phyloP scores from a whole-genome alignment of 2,329 filamentous ascomycete genomes.

The Fusarium pseudocircinatum region DNA sequence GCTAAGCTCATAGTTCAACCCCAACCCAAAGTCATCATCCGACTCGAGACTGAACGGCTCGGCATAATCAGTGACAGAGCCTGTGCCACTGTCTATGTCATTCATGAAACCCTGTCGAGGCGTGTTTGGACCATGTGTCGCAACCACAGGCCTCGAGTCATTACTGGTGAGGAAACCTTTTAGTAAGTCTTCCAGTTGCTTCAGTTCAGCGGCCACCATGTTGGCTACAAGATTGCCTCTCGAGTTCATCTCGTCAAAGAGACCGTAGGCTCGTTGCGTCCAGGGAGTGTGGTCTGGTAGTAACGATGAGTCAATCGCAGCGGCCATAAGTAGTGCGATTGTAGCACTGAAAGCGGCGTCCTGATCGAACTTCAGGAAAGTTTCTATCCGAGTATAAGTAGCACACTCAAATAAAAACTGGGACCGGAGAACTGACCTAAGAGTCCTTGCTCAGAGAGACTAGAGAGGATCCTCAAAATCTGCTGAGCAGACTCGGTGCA shows the following conservation, averaged over 20 bases:
- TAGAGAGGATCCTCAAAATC: conserved; percentile 19
- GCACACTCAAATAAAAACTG: fast-evolving
- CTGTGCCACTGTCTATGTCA: not conserved
- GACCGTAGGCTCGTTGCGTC: conserved; percentile 52
- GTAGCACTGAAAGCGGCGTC: conserved; percentile 44
- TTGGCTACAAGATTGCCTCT: conserved; percentile 57
- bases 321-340: conserved; percentile 51
- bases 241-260: conserved; percentile 58
- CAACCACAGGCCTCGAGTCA: not conserved
- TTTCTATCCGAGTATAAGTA: conserved; percentile 2
- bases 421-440: conserved; percentile 3
- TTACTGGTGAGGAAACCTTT: conserved; percentile 1
- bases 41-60: conserved; percentile 6
- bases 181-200: conserved; percentile 15
- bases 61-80: not conserved
- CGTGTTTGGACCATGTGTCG: not conserved
- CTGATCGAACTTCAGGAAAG: conserved; percentile 22
- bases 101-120: not conserved
- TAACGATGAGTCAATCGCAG: conserved; percentile 49
- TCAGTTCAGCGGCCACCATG: conserved; percentile 43
- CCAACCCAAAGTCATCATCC: conserved; percentile 7
- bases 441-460: conserved; percentile 29
- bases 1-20: conserved; percentile 30
- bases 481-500: conserved; percentile 26
- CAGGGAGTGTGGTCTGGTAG: conserved; percentile 49